Base-by-base conservation (phyloP, 2,329 filamentous ascomycete genomes). In the Exophiala bonariae region DNA sequence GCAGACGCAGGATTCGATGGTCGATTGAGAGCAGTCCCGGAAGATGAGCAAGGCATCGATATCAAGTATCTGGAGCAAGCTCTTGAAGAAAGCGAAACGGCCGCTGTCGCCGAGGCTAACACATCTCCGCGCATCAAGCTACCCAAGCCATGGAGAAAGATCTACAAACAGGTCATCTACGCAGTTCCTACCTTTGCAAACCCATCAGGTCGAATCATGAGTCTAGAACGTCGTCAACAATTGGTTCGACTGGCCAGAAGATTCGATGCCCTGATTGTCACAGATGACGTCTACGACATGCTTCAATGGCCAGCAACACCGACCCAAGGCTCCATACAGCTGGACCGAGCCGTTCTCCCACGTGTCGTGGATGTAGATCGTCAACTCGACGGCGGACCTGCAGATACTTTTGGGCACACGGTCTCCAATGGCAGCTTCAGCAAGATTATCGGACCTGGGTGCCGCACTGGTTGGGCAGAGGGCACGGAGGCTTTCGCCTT, bases 211-310 rank as follows among this genome's bases (percentile, higher is more conserved):
- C 86, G 85, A 61, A 90, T 88, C 3, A 92, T 95, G 83, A 82
- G 84, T 11, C 66, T 89, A 3, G 64, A 68, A 14, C 79, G 86
- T 20, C 80, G 93, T 3, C 71, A 83, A 54, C 73, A 73, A 9
- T 76, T 97, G 3, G 82, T 97, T 18, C 72, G 74, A n/a, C 68
- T 96, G 5, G 92, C 92, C 0, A 79, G 92, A 47, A 75, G 83
- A 49, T 82, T 86, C 64, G 84, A 97, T 64, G 89, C 88, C 5
- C 77, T 97, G n/a, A 69, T 96, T 45, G 77, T 96, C 20, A 81
- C 81, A 39, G 92, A 97, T 69, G 93, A 99, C 65, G 90, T 97
- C 8, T 99, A 99, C 64, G 92, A 97, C 65, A 86, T 92, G 56
- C 75, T 97, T 4, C 87, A 91, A 63, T 96, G 90, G 89, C 78